Base-by-base conservation (phyloP, 78 protist species). In the Dictyostelium firmibasis region DNA sequence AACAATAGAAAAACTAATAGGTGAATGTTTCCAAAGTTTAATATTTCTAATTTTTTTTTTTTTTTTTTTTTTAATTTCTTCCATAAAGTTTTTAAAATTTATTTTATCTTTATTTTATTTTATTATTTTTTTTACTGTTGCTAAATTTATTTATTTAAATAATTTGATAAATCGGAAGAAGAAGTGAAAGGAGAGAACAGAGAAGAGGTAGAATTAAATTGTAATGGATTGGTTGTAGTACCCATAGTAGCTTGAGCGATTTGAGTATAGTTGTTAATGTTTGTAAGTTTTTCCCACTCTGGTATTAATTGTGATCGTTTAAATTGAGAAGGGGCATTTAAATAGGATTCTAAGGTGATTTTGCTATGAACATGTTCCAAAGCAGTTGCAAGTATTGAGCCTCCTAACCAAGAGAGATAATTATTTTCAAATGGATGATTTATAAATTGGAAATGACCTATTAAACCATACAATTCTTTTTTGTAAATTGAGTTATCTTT, bases 341-440 rank as follows among this genome's bases (percentile, higher is more conserved):
- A 38, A 77, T 77, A 77, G 3, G 50, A 41, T 41, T 77, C 83
- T 23, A 77, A 41, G 8, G 83, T 41, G 50, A 77, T 77, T 77
- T 77, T 77, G 41, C 62, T 41, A 38, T 81, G 36, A 23, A 81
- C 70, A n/a, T 81, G 86, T 25, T 82, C 86, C 9, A 82, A 16
- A 8, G 64, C 53, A 60, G 25, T 82, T 16, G 60, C 86, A 27
- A 60, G 33, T 14, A 89, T 25, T 11, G 94, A 89, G 7, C 82
- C 94, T 50, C 94, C 94, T n/a, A 89, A 69, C 94, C 94, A 89
- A 72, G 75, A 31, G 25, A 89, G 20, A 47, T 78, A 89, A 36
- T 89, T 89, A 43, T 85, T 60, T 81, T 81, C 86, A 62, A 70
- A 89, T 47, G 43, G 27, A 50, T 89, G 94, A 29, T 89, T 41